Evolutionary conservation across 352 stramenopile genomes (phyloP).

Genomic region (Phytophthora tubulina): DNA sequence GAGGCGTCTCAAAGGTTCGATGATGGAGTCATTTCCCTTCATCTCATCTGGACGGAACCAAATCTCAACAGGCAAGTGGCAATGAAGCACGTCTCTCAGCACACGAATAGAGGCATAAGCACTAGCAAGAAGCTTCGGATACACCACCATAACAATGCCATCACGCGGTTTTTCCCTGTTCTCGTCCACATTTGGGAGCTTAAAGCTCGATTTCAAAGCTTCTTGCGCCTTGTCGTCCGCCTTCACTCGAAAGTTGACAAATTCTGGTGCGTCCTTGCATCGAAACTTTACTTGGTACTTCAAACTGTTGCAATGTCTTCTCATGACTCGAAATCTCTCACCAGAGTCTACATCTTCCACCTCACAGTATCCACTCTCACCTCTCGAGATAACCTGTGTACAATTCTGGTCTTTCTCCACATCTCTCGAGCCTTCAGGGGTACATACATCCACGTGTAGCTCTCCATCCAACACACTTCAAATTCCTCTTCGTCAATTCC

Average conservation of each 20-base stretch:
- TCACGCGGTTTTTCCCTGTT: neutral
- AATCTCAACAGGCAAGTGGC: conserved; percentile 57
- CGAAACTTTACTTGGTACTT: conserved; percentile 35
- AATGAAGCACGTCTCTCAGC: conserved; percentile 44
- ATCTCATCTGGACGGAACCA: conserved; percentile 57
- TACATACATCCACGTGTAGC: conserved; percentile 28
- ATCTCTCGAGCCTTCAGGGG: conserved; percentile 15
- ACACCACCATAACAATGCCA: conserved; percentile 62
- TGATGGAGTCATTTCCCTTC: conserved; percentile 27
- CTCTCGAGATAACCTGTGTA: conserved; percentile 14
- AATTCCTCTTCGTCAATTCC: conserved; percentile 2
- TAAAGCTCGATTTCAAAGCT: conserved; percentile 22
- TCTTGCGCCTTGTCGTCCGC: neutral
- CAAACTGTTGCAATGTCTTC: conserved; percentile 39
- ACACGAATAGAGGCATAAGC: conserved; percentile 50
- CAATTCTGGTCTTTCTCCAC: conserved; percentile 27
- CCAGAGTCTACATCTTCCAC: conserved; percentile 23
- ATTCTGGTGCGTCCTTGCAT: conserved; percentile 46
- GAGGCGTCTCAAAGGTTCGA: conserved; percentile 37
- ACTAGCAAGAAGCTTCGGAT: conserved; percentile 55
- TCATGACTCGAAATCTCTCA: conserved; percentile 44
- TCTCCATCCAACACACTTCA: conserved; percentile 34
- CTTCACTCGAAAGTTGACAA: conserved; percentile 42
- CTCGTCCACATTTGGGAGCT: conserved; percentile 12
- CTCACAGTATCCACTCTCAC: conserved; percentile 55